phyloP scores from a whole-genome alignment of 768 basidiomycete species.

The Hebeloma cylindrosporum region DNA sequence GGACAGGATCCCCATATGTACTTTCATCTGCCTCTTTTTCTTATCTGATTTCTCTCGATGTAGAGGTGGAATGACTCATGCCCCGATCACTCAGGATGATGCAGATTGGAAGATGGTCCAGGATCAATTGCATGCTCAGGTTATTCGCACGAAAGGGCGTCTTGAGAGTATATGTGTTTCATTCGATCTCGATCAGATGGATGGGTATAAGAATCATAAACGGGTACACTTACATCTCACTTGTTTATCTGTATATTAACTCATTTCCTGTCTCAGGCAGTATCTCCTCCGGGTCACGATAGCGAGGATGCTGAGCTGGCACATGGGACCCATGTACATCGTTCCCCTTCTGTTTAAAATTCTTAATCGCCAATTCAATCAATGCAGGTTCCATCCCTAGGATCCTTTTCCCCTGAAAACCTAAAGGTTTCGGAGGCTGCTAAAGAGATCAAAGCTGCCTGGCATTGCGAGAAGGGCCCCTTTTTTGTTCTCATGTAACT shows the following conservation, averaged over 20 bases:
- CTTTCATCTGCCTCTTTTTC: too few relatives aligned
- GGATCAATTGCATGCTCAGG: conserved; percentile 1
- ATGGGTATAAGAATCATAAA: conserved; percentile 6
- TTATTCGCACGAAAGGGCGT: neutral
- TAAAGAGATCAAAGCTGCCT: neutral
- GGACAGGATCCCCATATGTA: neutral
- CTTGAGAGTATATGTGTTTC: neutral
- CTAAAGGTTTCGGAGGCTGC: neutral
- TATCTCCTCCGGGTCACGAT: too few relatives aligned
- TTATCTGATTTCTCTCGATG: neutral
- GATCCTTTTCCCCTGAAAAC: neutral
- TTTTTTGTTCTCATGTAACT: neutral
- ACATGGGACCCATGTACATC: neutral
- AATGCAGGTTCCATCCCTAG: too few relatives aligned
- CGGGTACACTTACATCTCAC: too few relatives aligned
- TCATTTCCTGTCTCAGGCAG: too few relatives aligned
- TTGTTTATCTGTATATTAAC: too few relatives aligned
- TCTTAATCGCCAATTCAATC: too few relatives aligned
- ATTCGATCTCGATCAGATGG: conserved; percentile 9
- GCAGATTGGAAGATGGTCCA: conserved; percentile 2
- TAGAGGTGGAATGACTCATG: conserved; percentile 2
- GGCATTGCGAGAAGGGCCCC: conserved; percentile 1
- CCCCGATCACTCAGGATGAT: conserved; percentile 1
- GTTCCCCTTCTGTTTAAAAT: too few relatives aligned
- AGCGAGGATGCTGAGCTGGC: neutral